These are phyloP conservation scores for Rhodotorula sp. DNA, from an alignment of 1,284 basidiomycete species.

Conservation along the genomic window DNA sequence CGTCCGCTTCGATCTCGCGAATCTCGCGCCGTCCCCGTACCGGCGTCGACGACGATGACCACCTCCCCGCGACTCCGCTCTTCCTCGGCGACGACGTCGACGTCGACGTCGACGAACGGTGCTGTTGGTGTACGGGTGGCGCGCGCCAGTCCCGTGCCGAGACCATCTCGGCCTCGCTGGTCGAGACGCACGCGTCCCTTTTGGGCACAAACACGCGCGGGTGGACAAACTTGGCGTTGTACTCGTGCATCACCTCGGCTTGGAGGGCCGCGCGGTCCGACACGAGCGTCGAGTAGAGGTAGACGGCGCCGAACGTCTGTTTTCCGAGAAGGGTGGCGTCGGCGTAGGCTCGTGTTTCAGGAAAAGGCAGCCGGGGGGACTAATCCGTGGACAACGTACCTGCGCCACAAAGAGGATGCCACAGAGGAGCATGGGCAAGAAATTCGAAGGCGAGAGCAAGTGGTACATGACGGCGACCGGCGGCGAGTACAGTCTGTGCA, in stretches of 20 bases:
- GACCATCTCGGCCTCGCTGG: slow-evolving; percentile 32
- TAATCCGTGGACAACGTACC: slow-evolving; percentile 3
- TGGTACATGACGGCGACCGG: slow-evolving; percentile 41
- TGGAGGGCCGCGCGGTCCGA: slow-evolving; percentile 71
- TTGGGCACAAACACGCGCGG: slow-evolving; percentile 61
- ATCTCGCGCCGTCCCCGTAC: too few species aligned
- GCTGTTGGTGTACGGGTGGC: neutral
- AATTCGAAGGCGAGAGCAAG: slow-evolving; percentile 33
- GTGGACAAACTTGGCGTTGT: slow-evolving; percentile 74
- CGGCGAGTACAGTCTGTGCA: slow-evolving; percentile 37
- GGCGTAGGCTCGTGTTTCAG: too few species aligned
- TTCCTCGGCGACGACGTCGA: neutral
- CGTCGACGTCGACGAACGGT: too few species aligned
- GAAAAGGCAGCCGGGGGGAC: too few species aligned
- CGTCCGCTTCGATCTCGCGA: too few species aligned
- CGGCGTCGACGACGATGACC: too few species aligned
- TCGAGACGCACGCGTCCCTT: slow-evolving; percentile 24
- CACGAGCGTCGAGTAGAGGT: slow-evolving; percentile 71
- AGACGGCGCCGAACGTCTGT: slow-evolving; percentile 51
- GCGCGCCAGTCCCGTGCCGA: slow-evolving; percentile 1
- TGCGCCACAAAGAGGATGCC: slow-evolving; percentile 25
- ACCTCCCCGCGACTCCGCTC: neutral
- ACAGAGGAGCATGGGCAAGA: slow-evolving; percentile 21
- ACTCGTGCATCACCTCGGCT: slow-evolving; percentile 79
- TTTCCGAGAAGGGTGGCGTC: too few species aligned